A percentile compares a stretch with the other conserved stretches of the same genome.
Evolutionary conservation across 202 grass and related monocot species (phyloP).

Genomic region (Setaria viridis): DNA sequence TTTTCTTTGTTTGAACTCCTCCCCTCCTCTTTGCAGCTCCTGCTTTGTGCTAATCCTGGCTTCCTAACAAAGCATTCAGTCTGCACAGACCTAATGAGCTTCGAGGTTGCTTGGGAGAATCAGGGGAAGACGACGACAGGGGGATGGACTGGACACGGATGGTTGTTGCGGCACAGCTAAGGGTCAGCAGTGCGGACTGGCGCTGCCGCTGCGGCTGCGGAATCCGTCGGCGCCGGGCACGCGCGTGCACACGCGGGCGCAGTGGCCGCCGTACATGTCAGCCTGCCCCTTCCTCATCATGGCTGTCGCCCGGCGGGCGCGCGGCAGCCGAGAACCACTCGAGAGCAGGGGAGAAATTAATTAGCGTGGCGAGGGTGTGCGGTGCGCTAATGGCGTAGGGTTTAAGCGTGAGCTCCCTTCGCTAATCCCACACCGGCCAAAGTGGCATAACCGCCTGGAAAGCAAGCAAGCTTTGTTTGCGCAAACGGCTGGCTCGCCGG

Average conservation of each 20-base stretch:
- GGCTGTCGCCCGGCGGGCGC: slow-evolving; percentile 34
- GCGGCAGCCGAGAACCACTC: background rate
- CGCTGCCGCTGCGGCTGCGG: background rate
- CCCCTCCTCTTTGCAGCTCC: background rate
- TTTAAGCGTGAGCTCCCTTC: background rate
- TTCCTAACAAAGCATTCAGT: background rate
- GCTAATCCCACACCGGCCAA: background rate
- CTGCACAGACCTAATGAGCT: too few relatives aligned
- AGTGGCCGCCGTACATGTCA: slow-evolving; percentile 26
- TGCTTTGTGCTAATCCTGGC: background rate
- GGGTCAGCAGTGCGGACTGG: background rate
- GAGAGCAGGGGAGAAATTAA: background rate
- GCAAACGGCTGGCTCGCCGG: background rate
- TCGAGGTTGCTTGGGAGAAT: background rate
- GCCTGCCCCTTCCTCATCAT: slow-evolving; percentile 19
- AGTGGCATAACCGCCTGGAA: slow-evolving; percentile 20
- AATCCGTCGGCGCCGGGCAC: background rate
- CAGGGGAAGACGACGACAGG: background rate
- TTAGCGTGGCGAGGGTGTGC: background rate
- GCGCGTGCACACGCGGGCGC: background rate
- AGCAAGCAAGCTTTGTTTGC: background rate
- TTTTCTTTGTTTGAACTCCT: background rate
- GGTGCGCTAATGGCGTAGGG: slow-evolving; percentile 23
- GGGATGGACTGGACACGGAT: background rate
- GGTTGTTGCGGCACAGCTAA: background rate